These are phyloP conservation scores for Tremella mesenterica DNA, from an alignment of 768 basidiomycete species.

Conservation along the genomic window DNA sequence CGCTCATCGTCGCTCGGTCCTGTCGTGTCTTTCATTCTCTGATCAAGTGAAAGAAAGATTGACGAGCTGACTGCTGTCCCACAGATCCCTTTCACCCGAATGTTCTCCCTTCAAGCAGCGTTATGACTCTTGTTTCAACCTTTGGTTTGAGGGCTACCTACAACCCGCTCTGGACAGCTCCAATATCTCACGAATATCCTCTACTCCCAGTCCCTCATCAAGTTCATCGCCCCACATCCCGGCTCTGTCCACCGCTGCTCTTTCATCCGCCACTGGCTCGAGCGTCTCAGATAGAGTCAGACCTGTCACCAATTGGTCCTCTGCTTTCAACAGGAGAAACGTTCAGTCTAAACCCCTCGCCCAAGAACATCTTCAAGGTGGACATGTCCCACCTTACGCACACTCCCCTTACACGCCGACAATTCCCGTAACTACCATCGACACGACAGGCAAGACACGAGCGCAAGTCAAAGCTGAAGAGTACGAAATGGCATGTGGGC, in stretches of 20 bases:
- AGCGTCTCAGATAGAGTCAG: background rate
- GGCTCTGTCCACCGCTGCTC: background rate
- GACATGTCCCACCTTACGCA: background rate
- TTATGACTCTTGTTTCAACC: constrained; percentile 93
- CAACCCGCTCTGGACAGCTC: constrained; percentile 52
- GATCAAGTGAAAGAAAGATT: too few species aligned
- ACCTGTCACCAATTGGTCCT: constrained; percentile 12
- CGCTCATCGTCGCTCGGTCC: too few species aligned
- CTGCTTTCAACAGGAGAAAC: constrained; percentile 1
- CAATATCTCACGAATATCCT: background rate
- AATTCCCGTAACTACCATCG: constrained; percentile 1
- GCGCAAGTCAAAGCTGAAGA: constrained; percentile 64
- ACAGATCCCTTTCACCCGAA: constrained; percentile 60
- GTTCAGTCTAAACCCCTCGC: background rate
- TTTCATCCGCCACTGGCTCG: background rate
- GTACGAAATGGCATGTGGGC: constrained; percentile 77
- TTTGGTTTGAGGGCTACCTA: constrained; percentile 95
- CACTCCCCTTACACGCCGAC: background rate
- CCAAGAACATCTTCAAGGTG: background rate
- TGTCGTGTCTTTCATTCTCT: too few species aligned
- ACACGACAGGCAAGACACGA: constrained; percentile 55
- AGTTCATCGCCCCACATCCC: background rate
- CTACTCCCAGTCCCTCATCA: background rate
- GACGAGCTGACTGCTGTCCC: background rate
- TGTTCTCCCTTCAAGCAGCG: constrained; percentile 83